Base-by-base conservation (phyloP, 2,329 filamentous ascomycete species). In the Talaromyces verruculosus region DNA sequence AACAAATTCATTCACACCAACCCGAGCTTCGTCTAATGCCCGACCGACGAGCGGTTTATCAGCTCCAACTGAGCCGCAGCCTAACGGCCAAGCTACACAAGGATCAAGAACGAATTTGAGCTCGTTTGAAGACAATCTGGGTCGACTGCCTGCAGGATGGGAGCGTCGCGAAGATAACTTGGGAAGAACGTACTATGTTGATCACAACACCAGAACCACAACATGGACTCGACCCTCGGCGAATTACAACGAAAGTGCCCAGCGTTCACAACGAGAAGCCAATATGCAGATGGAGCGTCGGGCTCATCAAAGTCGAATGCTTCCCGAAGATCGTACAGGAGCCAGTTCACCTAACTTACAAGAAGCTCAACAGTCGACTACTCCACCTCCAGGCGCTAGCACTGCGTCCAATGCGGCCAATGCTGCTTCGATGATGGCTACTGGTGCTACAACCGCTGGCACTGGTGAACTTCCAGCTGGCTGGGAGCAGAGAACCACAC, bases 401-500 rank as follows among this genome's bases (percentile, higher is more conserved):
- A 62, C 53, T 30, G 64, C 64, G 19, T 77, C 71, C 58, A 89
- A 84, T 76, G 72, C 72, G 76, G 78, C 71, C 57, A 89, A 84
- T 71, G 87, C 87, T 47, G 87, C 91, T 49, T 91, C 91, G 53
- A 92, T 98, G 90, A 92, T 97, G 88, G 92, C 95, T 68, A 97
- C 94, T 2, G 94, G 94, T 68, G 93, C 91, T 62, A 99, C 95
- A 19, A 97, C 92, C 70, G 92, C 94, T 63, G 95, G 95, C 51
- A 94, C 92, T 67, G 95, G 95, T 68, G 95, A 99, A 80, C 88
- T 99, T 67, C 95, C 95, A 45, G 89, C 94, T 22, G 92, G 94
- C 33, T 99, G 95, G 95, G 95, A 99, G 79, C 93, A 97, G 78
- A 86, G 95, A 72, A 93, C 92, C 80, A 99, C 95, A 0, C 94